Base-by-base conservation (phyloP, 1,284 basidiomycete species). In the Phylloboletellus chloephorus region DNA sequence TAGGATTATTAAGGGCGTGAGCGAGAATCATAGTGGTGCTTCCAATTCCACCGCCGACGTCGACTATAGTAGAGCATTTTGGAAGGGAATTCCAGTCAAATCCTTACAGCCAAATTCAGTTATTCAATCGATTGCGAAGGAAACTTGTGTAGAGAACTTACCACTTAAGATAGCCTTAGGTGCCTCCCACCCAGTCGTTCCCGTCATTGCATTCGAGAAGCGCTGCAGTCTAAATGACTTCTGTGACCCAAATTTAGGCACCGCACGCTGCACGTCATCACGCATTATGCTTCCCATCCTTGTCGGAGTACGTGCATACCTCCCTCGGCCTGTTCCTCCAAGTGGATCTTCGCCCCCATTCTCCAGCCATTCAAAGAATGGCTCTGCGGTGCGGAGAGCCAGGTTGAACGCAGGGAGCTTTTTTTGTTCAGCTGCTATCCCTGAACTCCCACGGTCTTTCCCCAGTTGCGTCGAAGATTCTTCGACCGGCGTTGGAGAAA, bases 11-110 rank as follows among this genome's bases (percentile, higher is more conserved):
- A 46, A 78, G 78, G 2, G 74, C 69, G 31, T 72, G 71, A 13
- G 78, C 79, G 15, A 88, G 72, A 30, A 76, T 49, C 74, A 87
- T 78, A 15, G 71, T 76, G 1, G 79, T 79, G n/a, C 78, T 79
- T 7, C 84, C 85, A 31, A 84, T 81, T 1, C 84, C 83, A 6
- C 83, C 82, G 0, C 84, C 84, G 2, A 88, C 82, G 49, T 88
- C 84, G 3, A 88, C 78, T 20, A 87, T 64, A 7, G 74, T 60
- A 29, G 78, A 74, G 2, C 72, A 72, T n/a, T 54, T 61, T 2
- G 71, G 69, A 13, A 87, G 66, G 5, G 69, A 65, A 12, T 66
- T 60, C 78, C 83, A 86, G 44, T 79, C 75, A 51, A 82, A 83
- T 5, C 72, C 82, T 83, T 48, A 29, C 34, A 30, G 23, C 37